Percentiles rank a stretch among this genome's conserved stretches.
These are phyloP conservation scores for Ophiosphaerella narmari DNA, from an alignment of 2,329 filamentous ascomycete species.

Conservation along the genomic window DNA sequence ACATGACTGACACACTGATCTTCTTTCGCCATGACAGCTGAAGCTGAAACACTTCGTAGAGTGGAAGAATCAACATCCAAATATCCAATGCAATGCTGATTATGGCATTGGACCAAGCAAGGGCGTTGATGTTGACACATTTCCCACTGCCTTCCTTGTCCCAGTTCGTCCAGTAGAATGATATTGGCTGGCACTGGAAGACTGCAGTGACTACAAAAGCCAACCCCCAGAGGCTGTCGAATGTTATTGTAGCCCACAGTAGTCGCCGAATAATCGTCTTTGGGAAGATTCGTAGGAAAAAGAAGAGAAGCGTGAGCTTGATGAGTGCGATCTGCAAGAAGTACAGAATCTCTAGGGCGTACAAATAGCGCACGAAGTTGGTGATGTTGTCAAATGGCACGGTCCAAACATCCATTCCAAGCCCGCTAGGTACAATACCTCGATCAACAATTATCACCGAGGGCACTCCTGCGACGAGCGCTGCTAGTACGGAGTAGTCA, in stretches of 20 bases:
- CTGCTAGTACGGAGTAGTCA: conserved; percentile 29
- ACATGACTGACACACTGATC: conserved; percentile 40
- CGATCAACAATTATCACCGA: conserved; percentile 13
- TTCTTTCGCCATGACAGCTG: conserved; percentile 39
- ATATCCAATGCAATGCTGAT: conserved; percentile 30
- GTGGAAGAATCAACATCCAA: conserved; percentile 33
- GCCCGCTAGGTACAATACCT: conserved; percentile 33
- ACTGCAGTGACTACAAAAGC: conserved; percentile 16
- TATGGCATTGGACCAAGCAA: conserved; percentile 37
- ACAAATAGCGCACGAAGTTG: conserved; percentile 42
- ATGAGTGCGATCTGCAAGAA: conserved; percentile 25
- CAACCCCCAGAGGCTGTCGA: conserved; percentile 23
- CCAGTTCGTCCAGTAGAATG: conserved; percentile 36
- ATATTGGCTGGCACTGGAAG: conserved; percentile 40
- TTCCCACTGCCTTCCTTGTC: conserved; percentile 13
- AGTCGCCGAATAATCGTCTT: conserved; percentile 9
- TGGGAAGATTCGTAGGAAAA: conserved; percentile 34
- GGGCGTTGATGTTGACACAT: conserved; percentile 39
- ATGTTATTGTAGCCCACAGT: conserved; percentile 16
- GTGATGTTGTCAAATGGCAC: conserved; percentile 48
- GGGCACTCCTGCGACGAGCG: background rate
- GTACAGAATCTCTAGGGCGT: conserved; percentile 36
- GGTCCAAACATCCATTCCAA: conserved; percentile 58
- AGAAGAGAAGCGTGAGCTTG: conserved; percentile 31
- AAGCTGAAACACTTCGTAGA: conserved; percentile 33